Conservation (phyloP, 257 asterid genomes). For the Galeopsis tetrahit region DNA sequence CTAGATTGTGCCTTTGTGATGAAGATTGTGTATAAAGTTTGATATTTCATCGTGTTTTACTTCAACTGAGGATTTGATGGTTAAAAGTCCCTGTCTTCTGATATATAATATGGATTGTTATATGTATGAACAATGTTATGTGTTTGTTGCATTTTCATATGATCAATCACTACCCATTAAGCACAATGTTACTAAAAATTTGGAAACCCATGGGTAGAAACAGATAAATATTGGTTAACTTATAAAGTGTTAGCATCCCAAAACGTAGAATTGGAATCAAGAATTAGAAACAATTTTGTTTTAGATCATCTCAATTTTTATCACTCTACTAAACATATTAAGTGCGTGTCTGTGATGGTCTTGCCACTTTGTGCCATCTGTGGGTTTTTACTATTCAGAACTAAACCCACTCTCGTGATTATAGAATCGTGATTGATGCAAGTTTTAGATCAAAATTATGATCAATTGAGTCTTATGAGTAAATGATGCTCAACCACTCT, state of each 20-base stretch:
- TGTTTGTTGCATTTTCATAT: neutral
- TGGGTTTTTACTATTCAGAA: neutral
- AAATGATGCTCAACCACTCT: neutral
- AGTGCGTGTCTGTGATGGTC: neutral
- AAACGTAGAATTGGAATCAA: neutral
- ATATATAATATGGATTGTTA: constrained; percentile 18
- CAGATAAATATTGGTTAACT: too few relatives aligned
- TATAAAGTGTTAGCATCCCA: too few relatives aligned
- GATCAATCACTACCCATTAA: neutral
- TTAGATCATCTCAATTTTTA: neutral
- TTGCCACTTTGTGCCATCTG: too few relatives aligned
- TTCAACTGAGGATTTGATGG: constrained; percentile 22
- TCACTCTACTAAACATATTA: neutral
- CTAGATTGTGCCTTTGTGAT: constrained; percentile 25
- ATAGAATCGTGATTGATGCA: neutral
- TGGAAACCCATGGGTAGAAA: neutral
- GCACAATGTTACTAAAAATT: neutral
- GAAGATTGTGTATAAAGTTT: constrained; percentile 43
- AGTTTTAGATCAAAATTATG: neutral
- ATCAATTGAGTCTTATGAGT: neutral
- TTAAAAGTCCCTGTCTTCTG: constrained; percentile 19
- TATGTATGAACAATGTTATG: neutral
- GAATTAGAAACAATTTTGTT: neutral
- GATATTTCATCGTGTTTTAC: constrained; percentile 8
- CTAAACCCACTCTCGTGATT: neutral